Evolutionary conservation across 495 filamentous ascomycete species (phyloP).

Genomic region (Neurospora sublineolata): DNA sequence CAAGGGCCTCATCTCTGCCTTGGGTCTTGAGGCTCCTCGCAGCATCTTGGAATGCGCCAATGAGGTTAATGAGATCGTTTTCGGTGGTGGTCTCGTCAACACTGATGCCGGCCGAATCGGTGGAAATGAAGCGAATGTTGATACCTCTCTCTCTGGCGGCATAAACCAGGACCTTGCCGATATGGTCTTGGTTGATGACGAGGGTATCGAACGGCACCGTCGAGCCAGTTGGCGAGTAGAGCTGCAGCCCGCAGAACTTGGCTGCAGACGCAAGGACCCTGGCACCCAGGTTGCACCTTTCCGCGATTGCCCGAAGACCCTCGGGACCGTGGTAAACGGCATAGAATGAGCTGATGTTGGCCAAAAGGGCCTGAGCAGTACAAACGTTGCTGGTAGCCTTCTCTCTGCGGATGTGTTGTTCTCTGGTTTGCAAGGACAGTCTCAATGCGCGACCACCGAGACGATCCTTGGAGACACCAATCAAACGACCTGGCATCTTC

Average conservation of each 20-base stretch:
- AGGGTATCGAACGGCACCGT: constrained; percentile 72
- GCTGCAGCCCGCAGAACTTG: constrained; percentile 50
- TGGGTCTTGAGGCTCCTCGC: constrained; percentile 1
- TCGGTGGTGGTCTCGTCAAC: constrained; percentile 31
- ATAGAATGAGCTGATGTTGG: constrained; percentile 97
- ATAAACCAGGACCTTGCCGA: neutral
- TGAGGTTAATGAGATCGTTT: constrained; percentile 17
- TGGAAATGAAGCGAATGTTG: constrained; percentile 15
- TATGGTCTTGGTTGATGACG: constrained; percentile 39
- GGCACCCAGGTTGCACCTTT: constrained; percentile 60
- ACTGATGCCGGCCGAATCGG: constrained; percentile 25
- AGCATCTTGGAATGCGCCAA: constrained; percentile 14
- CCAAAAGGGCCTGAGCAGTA: constrained; percentile 87
- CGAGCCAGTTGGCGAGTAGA: constrained; percentile 42
- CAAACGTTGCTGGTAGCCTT: constrained; percentile 99
- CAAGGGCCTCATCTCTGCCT: constrained; percentile 17
- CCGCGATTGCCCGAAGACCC: constrained; percentile 77
- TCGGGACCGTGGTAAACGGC: constrained; percentile 91
- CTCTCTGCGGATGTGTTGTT: constrained; percentile 94
- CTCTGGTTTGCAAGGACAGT: constrained; percentile 83
- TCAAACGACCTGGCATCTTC: constrained; percentile 87
- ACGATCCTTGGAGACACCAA: constrained; percentile 89
- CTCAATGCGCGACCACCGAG: constrained; percentile 75
- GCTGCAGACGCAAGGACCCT: constrained; percentile 58
- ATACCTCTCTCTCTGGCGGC: constrained; percentile 10